phyloP scores from a whole-genome alignment of 805 yeast species.

The Sugiyamaella mastotermitis region DNA sequence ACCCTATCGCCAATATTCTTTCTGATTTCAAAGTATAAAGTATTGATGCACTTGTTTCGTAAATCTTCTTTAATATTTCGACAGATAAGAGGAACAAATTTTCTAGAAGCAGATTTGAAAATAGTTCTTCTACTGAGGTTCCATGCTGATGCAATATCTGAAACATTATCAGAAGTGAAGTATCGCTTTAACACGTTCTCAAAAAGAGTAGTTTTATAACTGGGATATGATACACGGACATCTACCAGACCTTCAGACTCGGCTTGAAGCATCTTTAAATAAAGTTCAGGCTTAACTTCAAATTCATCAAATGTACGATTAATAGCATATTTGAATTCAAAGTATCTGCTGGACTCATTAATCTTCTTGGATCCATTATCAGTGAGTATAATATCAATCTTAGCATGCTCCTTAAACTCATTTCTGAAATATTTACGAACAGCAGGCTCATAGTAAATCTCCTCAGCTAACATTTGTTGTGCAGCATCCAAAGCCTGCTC shows the following conservation, averaged over 20 bases:
- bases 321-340: conserved; percentile 85
- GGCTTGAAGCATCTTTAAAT: conserved; percentile 86
- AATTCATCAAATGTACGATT: conserved; percentile 76
- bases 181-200: conserved; percentile 33
- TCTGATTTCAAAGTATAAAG: conserved; percentile 65
- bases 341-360: conserved; percentile 72
- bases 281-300: conserved; percentile 68
- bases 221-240: conserved; percentile 53
- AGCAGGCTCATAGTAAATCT: conserved; percentile 72
- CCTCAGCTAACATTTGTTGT: conserved; percentile 69
- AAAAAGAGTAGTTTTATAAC: conserved; percentile 35
- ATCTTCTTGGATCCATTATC: conserved; percentile 78
- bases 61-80: conserved; percentile 78
- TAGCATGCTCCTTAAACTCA: conserved; percentile 56
- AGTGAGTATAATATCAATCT: conserved; percentile 68
- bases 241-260: conserved; percentile 70
- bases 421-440: conserved; percentile 59
- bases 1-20: conserved; percentile 60
- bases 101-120: conserved; percentile 60
- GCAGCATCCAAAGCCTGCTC: conserved; percentile 63
- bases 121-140: conserved; percentile 64
- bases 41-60: conserved; percentile 66
- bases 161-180: conserved; percentile 41
- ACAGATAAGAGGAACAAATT: conserved; percentile 60
- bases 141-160: conserved; percentile 76